These are phyloP conservation scores for Aspergillus sclerotiicarbonarius DNA, from an alignment of 495 filamentous ascomycete genomes.

Conservation along the genomic window DNA sequence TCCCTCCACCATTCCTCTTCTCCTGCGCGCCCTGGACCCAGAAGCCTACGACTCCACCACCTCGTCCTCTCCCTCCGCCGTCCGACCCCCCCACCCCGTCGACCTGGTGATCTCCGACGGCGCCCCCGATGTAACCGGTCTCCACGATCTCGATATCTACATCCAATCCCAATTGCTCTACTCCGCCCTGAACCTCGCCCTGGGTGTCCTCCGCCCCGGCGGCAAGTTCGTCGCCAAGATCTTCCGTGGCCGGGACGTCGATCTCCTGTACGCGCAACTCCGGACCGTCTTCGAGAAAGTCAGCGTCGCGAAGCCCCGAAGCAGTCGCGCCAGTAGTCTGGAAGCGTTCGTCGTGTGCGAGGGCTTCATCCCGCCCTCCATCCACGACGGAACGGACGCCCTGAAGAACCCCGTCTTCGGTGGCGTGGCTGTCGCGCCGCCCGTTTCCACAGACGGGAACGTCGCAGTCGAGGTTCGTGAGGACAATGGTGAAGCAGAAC, in stretches of 20 bases:
- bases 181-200: constrained; percentile 85
- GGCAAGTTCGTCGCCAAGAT: constrained; percentile 98
- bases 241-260: constrained; percentile 89
- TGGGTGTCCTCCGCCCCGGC: constrained; percentile 86
- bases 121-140: constrained; percentile 91
- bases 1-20: constrained; percentile 85
- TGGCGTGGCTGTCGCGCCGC: constrained; percentile 33
- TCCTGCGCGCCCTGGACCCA: constrained; percentile 80
- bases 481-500: constrained; percentile 34
- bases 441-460: constrained; percentile 56
- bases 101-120: constrained; percentile 94
- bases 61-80: constrained; percentile 33
- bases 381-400: constrained; percentile 39
- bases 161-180: constrained; percentile 94
- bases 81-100: constrained; percentile 65
- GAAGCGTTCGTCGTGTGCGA: constrained; percentile 97
- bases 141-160: constrained; percentile 97
- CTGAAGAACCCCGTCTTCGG: constrained; percentile 48
- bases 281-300: constrained; percentile 87
- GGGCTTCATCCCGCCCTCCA: constrained; percentile 63
- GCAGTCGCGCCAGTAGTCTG: constrained; percentile 87
- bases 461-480: constrained; percentile 58
- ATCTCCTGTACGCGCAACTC: constrained; percentile 87
- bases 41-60: constrained; percentile 61
- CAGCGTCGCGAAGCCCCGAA: constrained; percentile 87